phyloP scores from a whole-genome alignment of 805 yeast species.

The Ascoidea asiatica region DNA sequence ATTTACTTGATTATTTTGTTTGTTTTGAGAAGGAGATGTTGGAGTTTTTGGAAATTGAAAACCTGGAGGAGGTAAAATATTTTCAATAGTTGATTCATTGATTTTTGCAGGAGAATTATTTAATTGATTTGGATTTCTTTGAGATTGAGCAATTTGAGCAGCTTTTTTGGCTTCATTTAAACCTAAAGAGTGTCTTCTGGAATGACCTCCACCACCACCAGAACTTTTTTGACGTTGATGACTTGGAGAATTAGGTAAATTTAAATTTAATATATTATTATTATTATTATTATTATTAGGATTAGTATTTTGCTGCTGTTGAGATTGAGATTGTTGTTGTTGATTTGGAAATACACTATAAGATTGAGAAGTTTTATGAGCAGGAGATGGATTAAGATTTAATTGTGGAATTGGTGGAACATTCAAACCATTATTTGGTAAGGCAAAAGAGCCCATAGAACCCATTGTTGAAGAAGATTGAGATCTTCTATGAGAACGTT shows the following conservation, averaged over 20 bases:
- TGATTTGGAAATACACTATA: not conserved
- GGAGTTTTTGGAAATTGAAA: slow-evolving; percentile 45
- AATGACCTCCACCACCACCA: slow-evolving; percentile 47
- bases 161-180: slow-evolving; percentile 88
- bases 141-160: slow-evolving; percentile 84
- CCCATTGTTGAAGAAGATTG: slow-evolving; percentile 28
- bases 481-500: slow-evolving; percentile 31
- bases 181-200: slow-evolving; percentile 85
- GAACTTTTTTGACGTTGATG: slow-evolving; percentile 3
- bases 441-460: slow-evolving; percentile 19
- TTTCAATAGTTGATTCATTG: slow-evolving; percentile 12
- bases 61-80: slow-evolving; percentile 18
- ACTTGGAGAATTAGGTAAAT: not conserved
- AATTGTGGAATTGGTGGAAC: slow-evolving; percentile 15
- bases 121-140: slow-evolving; percentile 27
- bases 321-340: too few species aligned
- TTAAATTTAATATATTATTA: not conserved
- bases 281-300: not conserved
- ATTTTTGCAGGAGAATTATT: slow-evolving; percentile 2
- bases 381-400: slow-evolving; percentile 2
- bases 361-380: slow-evolving; percentile 4
- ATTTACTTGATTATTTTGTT: slow-evolving; percentile 10
- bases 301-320: too few species aligned
- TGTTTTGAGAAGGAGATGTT: slow-evolving; percentile 19
- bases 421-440: slow-evolving; percentile 8